Conservation (phyloP, 1,139 yeast species). For the Hansenula lynferdii region DNA sequence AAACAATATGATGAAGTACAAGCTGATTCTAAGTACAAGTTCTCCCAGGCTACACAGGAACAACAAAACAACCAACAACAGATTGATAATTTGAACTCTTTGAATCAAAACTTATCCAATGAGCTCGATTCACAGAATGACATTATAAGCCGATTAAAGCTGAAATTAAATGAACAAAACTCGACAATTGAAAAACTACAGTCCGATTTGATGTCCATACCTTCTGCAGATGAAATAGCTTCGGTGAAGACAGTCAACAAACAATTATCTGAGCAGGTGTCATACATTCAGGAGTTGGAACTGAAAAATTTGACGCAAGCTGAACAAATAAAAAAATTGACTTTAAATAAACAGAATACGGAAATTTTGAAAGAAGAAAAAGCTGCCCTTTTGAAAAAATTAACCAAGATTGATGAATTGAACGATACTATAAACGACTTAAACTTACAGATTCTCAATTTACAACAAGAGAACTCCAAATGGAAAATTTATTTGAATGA, state of each 20-base stretch:
- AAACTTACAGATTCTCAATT: conserved; percentile 47
- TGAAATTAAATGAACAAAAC: conserved; percentile 22
- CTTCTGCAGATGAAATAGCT: conserved; percentile 9
- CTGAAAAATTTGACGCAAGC: conserved; percentile 43
- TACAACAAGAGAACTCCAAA: conserved; percentile 31
- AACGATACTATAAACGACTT: conserved; percentile 45
- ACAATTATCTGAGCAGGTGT: conserved; percentile 53
- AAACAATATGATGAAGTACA: conserved; percentile 17
- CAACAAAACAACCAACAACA: conserved; percentile 15
- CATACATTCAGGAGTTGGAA: conserved; percentile 53
- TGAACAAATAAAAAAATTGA: conserved; percentile 37
- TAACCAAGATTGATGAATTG: conserved; percentile 37
- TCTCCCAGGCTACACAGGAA: conserved; percentile 4
- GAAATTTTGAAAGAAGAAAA: conserved; percentile 52
- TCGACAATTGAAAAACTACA: conserved; percentile 29
- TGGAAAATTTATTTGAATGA: conserved; percentile 25
- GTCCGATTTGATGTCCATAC: conserved; percentile 23
- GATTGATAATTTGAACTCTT: neutral
- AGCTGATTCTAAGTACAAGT: conserved; percentile 4
- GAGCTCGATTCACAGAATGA: conserved; percentile 14
- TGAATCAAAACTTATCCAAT: neutral
- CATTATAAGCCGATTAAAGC: conserved; percentile 21
- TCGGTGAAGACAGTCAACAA: conserved; percentile 38
- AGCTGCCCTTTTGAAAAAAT: conserved; percentile 34
- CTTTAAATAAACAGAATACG: conserved; percentile 38